A percentile compares a stretch with the other conserved stretches of the same genome.
phyloP scores from a whole-genome alignment of 805 yeast species.

The Saturnispora sekii region DNA sequence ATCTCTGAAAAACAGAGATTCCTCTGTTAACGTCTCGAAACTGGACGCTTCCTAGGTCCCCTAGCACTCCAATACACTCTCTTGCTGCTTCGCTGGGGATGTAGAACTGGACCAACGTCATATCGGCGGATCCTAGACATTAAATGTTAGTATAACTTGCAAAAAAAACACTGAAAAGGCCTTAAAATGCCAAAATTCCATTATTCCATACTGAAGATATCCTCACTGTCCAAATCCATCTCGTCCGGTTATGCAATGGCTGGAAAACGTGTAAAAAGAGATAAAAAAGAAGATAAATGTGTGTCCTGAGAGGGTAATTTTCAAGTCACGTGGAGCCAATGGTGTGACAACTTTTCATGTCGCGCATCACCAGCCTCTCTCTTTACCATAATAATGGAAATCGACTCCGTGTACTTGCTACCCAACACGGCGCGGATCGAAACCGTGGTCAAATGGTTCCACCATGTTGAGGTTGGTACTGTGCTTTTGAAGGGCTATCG shows the following conservation, averaged over 20 bases:
- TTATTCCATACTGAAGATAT: not conserved
- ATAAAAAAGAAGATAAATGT: not conserved
- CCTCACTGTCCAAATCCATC: not conserved
- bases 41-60: conserved; percentile 78
- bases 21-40: conserved; percentile 80
- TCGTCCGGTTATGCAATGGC: not conserved
- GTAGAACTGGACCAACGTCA: conserved; percentile 87
- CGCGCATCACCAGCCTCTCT: too few species aligned
- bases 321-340: too few species aligned
- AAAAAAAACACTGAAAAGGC: not conserved
- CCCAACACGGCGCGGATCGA: not conserved
- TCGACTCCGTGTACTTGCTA: conserved; percentile 2
- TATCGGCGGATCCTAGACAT: conserved; percentile 77
- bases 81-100: conserved; percentile 85
- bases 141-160: conserved; percentile 3
- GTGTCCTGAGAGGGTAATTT: not conserved
- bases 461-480: not conserved
- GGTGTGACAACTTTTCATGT: too few species aligned
- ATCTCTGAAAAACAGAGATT: conserved; percentile 78
- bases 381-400: not conserved
- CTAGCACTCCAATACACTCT: conserved; percentile 76
- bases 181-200: not conserved
- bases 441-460: not conserved
- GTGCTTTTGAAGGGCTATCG: conserved; percentile 55
- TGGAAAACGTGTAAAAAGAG: not conserved